A percentile compares a stretch with the other conserved stretches of the same genome.
phyloP scores from a whole-genome alignment of 108 stramenopile species.

The Chaetoceros muelleri region DNA sequence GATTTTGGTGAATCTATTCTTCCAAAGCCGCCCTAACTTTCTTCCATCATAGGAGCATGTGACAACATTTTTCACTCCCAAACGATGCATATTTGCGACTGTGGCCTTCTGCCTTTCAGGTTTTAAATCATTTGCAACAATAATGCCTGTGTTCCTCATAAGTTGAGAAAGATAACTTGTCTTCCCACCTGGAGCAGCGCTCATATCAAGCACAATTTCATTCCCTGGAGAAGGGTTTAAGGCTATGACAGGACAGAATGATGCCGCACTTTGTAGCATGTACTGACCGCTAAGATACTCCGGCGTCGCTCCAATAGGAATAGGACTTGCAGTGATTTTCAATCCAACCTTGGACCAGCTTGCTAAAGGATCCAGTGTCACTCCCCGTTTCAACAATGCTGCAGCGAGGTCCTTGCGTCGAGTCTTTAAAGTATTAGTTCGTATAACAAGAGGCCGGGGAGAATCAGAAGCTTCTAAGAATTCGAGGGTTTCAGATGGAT shows the following conservation, averaged over 20 bases:
- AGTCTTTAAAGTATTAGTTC: conserved; percentile 97
- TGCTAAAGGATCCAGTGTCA: conserved; percentile 92
- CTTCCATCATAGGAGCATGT: conserved; percentile 92
- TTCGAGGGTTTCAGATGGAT: conserved; percentile 86
- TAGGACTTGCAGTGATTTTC: conserved; percentile 92
- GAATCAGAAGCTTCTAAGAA: conserved; percentile 94
- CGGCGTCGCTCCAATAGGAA: conserved; percentile 98
- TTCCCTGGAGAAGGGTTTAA: conserved; percentile 88
- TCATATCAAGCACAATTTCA: conserved; percentile 94
- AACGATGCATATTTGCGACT: conserved; percentile 94
- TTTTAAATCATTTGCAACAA: conserved; percentile 95
- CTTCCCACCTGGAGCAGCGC: conserved; percentile 97
- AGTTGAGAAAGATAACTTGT: conserved; percentile 95
- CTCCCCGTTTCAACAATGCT: conserved; percentile 95
- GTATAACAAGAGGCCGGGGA: conserved; percentile 90
- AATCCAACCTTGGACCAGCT: conserved; percentile 97
- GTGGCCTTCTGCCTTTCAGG: conserved; percentile 93
- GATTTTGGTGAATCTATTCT: conserved; percentile 89
- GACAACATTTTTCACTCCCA: conserved; percentile 92
- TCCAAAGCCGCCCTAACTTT: conserved; percentile 72
- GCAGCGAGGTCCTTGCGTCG: conserved; percentile 94
- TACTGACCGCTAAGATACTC: conserved; percentile 98
- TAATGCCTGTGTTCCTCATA: conserved; percentile 92
- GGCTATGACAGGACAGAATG: conserved; percentile 96
- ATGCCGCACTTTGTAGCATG: conserved; percentile 98